A percentile compares a stretch with the other conserved stretches of the same genome.
Evolutionary conservation across 2,329 filamentous ascomycete genomes (phyloP).

Genomic region (Septoria petroselini): DNA sequence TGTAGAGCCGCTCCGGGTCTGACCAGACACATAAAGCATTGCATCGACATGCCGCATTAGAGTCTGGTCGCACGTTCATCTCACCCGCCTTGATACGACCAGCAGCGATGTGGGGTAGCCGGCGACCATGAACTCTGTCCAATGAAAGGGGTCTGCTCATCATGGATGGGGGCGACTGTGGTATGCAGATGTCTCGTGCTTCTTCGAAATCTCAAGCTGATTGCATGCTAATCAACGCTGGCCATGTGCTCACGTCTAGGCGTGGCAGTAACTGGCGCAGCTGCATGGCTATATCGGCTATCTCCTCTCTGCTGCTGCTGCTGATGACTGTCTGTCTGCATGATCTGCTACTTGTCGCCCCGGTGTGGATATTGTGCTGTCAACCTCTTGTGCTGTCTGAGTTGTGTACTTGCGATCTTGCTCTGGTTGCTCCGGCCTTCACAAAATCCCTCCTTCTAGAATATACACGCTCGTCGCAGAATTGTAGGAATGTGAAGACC

Average conservation of each 20-base stretch:
- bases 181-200: conserved; percentile 17
- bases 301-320: conserved; percentile 24
- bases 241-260: conserved; percentile 16
- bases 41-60: not conserved
- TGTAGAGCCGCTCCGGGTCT: not conserved
- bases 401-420: conserved; percentile 28
- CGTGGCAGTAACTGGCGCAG: conserved; percentile 22
- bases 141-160: conserved; percentile 17
- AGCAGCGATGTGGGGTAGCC: conserved; percentile 17
- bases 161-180: conserved; percentile 11
- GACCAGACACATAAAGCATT: not conserved
- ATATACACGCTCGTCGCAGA: conserved; percentile 20
- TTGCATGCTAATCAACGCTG: conserved; percentile 26
- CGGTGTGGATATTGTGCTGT: conserved; percentile 27
- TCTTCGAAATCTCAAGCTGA: conserved; percentile 29
- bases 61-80: conserved; percentile 7
- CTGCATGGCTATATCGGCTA: conserved; percentile 32
- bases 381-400: conserved; percentile 27
- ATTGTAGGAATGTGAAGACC: conserved; percentile 14
- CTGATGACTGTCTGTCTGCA: conserved; percentile 13
- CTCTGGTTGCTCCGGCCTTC: conserved; percentile 14
- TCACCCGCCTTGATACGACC: conserved; percentile 4
- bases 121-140: conserved; percentile 24
- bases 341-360: conserved; percentile 29
- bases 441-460: conserved; percentile 14